Evolutionary conservation across 352 stramenopile species (phyloP).

Genomic region (Globisporangium paddicum): DNA sequence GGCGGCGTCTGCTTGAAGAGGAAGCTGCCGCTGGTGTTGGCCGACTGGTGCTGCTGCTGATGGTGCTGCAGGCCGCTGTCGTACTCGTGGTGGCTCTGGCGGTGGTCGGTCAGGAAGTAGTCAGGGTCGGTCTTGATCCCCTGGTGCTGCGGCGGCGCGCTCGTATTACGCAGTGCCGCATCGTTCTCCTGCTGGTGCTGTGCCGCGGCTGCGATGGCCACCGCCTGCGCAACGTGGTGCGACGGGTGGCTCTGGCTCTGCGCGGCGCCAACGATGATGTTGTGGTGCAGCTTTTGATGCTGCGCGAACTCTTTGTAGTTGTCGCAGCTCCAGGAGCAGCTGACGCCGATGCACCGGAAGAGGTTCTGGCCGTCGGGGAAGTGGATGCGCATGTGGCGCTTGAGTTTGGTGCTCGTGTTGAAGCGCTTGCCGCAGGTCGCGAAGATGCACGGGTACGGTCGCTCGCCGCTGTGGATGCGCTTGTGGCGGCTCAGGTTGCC

Average conservation of each 20-base stretch:
- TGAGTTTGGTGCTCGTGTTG: constrained; percentile 88
- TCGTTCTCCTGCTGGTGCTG: constrained; percentile 23
- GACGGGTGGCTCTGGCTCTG: constrained; percentile 6
- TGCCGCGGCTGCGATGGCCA: not conserved
- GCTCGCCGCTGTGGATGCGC: constrained; percentile 81
- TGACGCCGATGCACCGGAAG: constrained; percentile 59
- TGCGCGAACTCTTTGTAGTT: constrained; percentile 84
- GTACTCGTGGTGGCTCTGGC: constrained; percentile 8
- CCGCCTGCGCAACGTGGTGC: not conserved
- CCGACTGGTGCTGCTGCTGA: constrained; percentile 10
- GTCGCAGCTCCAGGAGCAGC: constrained; percentile 61
- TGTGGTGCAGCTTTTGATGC: constrained; percentile 74
- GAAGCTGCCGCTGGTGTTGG: constrained; percentile 24
- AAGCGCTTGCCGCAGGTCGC: constrained; percentile 79
- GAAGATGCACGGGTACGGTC: constrained; percentile 78
- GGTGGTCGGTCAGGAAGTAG: constrained; percentile 11
- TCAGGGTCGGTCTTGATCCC: constrained; percentile 11
- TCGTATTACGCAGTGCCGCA: constrained; percentile 6
- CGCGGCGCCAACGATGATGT: constrained; percentile 55
- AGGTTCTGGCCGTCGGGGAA: constrained; percentile 74
- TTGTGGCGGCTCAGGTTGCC: constrained; percentile 86
- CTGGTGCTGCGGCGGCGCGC: not conserved
- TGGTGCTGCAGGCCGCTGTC: constrained; percentile 15
- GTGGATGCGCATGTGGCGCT: constrained; percentile 86
- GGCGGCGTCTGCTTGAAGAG: constrained; percentile 35